Evolutionary conservation across 1,139 yeast species (phyloP).

Genomic region (Blastobotrys aristatus): DNA sequence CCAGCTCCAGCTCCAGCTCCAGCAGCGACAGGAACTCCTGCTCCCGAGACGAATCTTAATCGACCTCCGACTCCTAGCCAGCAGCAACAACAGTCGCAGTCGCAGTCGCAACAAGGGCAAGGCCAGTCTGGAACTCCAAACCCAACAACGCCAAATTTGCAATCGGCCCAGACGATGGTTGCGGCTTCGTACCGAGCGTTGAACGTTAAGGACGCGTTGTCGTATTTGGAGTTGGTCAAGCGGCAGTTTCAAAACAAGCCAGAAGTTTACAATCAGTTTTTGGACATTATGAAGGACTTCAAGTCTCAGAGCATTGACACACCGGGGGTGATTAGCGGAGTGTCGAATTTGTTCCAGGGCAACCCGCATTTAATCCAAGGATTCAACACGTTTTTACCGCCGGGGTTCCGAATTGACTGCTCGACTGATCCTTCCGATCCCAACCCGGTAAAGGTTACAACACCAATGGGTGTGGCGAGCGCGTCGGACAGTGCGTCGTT

Average conservation of each 20-base stretch:
- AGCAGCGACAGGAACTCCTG: not conserved
- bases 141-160: conserved; percentile 17
- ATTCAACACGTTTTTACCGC: conserved; percentile 93
- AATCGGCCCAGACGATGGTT: conserved; percentile 26
- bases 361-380: conserved; percentile 94
- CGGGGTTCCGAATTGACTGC: conserved; percentile 93
- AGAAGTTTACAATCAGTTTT: conserved; percentile 90
- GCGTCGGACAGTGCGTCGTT: conserved; percentile 39
- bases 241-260: conserved; percentile 88
- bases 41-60: not conserved
- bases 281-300: conserved; percentile 98
- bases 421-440: conserved; percentile 87
- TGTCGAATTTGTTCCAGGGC: conserved; percentile 83
- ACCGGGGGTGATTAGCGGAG: conserved; percentile 96
- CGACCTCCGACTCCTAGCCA: conserved; percentile 3
- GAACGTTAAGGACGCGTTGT: conserved; percentile 92
- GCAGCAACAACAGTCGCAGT: conserved; percentile 2
- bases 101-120: conserved; percentile 10
- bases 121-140: conserved; percentile 14
- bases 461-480: conserved; percentile 79
- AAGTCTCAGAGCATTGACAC: conserved; percentile 95
- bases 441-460: conserved; percentile 87
- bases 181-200: conserved; percentile 67
- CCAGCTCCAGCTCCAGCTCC: not conserved
- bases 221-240: conserved; percentile 93